Base-by-base conservation (phyloP, 371 early-diverging fungal species). In the Mortierella sp. region DNA sequence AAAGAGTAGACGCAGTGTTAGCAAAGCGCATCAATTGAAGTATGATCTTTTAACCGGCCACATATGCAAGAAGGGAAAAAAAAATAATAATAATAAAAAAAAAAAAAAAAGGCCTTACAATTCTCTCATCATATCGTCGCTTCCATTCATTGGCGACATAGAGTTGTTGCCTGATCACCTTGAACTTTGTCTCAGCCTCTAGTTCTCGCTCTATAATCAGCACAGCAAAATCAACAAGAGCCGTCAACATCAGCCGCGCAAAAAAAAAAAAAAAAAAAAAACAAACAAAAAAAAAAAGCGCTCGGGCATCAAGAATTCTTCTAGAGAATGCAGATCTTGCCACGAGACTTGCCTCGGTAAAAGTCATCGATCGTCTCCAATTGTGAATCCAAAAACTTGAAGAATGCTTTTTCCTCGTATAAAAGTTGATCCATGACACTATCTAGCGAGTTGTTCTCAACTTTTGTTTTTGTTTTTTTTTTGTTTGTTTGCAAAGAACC, bases 391-490 rank as follows among this genome's bases (percentile, higher is more conserved):
- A 76, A 52, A 30, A 72, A 76, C 18, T 26, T 28, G 44, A 76
- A 76, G 26, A 76, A 76, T 19, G 37, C 68, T 43, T 57, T 67
- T 18, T 76, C 77, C 25, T 72, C 77, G 0, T 68, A 68, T 12
- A 76, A 25, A 23, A 76, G 68, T 26, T 71, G 72, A 9, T 51
- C 62, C 11, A 86, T 47, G n/a, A 85, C 85, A 48, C 81, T 84
- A 7, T 89, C 85, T 45, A 90, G 80, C 14, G 83, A 58, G 2
- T 16, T 55, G 1, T 62, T 63, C 18, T 66, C 66, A 26, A 70
- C 75, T 75, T n/a, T n/a, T n/a, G n/a, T n/a, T n/a, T n/a, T n/a
- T n/a, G n/a, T n/a, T n/a, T n/a, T n/a, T n/a, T n/a, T n/a, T n/a
- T n/a, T n/a, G n/a, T n/a, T n/a, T n/a, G n/a, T n/a, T n/a, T n/a